A percentile compares a stretch with the other conserved stretches of the same genome.
Conservation (phyloP, 2,329 filamentous ascomycete genomes). For the Colletotrichum phormii region DNA sequence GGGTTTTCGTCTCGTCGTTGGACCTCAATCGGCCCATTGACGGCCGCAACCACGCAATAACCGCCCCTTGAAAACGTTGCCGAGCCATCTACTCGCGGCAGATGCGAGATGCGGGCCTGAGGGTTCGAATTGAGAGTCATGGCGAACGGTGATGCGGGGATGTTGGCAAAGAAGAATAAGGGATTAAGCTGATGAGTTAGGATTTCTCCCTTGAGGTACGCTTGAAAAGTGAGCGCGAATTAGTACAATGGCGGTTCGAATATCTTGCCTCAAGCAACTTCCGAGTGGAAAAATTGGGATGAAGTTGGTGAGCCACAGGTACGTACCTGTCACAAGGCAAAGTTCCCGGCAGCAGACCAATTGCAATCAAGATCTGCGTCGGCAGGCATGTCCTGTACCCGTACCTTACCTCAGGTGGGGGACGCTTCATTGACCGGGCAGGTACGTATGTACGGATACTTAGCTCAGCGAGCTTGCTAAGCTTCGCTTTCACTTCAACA, state of each 20-base stretch:
- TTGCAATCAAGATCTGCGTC: background rate
- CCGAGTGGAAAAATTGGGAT: background rate
- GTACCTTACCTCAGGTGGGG: background rate
- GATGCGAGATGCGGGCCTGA: slow-evolving; percentile 64
- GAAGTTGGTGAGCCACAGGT: slow-evolving; percentile 5
- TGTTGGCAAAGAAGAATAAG: background rate
- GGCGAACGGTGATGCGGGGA: background rate
- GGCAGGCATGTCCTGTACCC: background rate
- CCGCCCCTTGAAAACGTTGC: slow-evolving; percentile 80
- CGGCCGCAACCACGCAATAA: slow-evolving; percentile 84
- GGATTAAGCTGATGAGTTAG: background rate
- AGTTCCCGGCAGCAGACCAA: background rate
- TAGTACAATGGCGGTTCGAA: background rate
- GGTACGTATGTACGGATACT: background rate
- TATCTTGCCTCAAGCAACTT: background rate
- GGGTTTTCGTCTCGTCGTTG: slow-evolving; percentile 89
- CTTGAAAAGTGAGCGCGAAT: background rate
- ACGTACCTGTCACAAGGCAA: slow-evolving; percentile 21
- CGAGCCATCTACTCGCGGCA: slow-evolving; percentile 83
- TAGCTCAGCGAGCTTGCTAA: background rate
- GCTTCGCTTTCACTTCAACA: background rate
- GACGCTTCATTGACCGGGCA: background rate
- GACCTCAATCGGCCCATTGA: slow-evolving; percentile 94
- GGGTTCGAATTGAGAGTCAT: slow-evolving; percentile 52
- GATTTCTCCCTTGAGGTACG: background rate